Evolutionary conservation across 768 basidiomycete species (phyloP).

Genomic region (Dictyophora rubrovolvata): DNA sequence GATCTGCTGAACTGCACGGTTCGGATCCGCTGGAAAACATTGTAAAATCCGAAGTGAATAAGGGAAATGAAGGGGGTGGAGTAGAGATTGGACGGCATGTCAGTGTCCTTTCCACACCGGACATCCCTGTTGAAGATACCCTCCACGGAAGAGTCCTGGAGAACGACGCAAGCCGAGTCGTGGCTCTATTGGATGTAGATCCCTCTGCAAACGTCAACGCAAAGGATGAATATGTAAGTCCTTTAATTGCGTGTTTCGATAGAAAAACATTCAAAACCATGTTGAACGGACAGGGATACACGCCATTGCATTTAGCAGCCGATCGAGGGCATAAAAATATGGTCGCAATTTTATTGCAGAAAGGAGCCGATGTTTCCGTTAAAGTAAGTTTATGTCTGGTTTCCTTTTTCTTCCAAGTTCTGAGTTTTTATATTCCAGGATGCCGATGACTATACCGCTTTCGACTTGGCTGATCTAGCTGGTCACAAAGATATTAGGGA

Average conservation of each 20-base stretch:
- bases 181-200: conserved; percentile 31
- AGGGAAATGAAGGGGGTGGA: conserved; percentile 43
- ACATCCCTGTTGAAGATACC: conserved; percentile 29
- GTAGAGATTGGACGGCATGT: conserved; percentile 25
- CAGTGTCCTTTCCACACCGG: conserved; percentile 41
- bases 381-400: conserved; percentile 36
- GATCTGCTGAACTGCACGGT: conserved; percentile 9
- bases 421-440: conserved; percentile 35
- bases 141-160: conserved; percentile 56
- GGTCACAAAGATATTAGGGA: conserved; percentile 45
- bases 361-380: conserved; percentile 53
- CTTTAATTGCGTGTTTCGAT: not conserved
- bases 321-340: conserved; percentile 62
- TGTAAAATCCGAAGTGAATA: conserved; percentile 12
- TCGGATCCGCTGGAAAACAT: conserved; percentile 11
- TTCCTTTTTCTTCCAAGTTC: conserved; percentile 3
- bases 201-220: conserved; percentile 43
- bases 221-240: conserved; percentile 64
- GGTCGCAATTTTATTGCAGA: conserved; percentile 46
- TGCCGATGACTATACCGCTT: conserved; percentile 49
- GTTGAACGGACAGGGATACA: conserved; percentile 59
- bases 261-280: not conserved
- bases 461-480: conserved; percentile 50
- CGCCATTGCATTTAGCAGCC: conserved; percentile 76
- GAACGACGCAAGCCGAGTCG: conserved; percentile 39